Evolutionary conservation across 805 yeast species (phyloP).

Genomic region (Yarrowia keelungensis): DNA sequence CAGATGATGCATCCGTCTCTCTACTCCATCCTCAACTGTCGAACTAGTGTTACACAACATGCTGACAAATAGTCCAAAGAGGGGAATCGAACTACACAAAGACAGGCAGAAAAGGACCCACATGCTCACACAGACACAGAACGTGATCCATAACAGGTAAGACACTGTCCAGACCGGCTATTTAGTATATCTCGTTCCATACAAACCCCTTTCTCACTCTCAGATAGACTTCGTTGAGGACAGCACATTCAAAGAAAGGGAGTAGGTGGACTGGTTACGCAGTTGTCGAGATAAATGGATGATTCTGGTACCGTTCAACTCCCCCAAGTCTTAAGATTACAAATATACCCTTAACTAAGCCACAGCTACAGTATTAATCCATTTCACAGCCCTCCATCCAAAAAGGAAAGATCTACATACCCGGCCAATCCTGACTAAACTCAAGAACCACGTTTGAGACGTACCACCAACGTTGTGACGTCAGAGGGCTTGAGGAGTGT

Average conservation of each 20-base stretch:
- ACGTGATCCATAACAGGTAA: background rate
- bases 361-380: too few species aligned
- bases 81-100: background rate
- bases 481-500: constrained; percentile 6
- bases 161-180: background rate
- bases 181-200: too few species aligned
- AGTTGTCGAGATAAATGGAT: background rate
- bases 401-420: constrained; percentile 8
- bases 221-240: constrained; percentile 13
- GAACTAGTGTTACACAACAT: background rate
- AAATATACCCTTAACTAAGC: background rate
- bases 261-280: background rate
- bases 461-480: constrained; percentile 20
- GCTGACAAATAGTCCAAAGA: constrained; percentile 4
- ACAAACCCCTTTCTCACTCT: background rate
- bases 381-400: background rate
- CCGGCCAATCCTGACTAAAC: constrained; percentile 10
- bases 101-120: background rate
- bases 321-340: background rate
- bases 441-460: constrained; percentile 20
- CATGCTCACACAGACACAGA: background rate
- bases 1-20: background rate
- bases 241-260: background rate
- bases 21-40: background rate
- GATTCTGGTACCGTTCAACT: background rate